Evolutionary conservation across 345 rosid genomes (phyloP), one percentile per base, ranked within the genome.

Genomic region (Eucalyptus curtisii): DNA sequence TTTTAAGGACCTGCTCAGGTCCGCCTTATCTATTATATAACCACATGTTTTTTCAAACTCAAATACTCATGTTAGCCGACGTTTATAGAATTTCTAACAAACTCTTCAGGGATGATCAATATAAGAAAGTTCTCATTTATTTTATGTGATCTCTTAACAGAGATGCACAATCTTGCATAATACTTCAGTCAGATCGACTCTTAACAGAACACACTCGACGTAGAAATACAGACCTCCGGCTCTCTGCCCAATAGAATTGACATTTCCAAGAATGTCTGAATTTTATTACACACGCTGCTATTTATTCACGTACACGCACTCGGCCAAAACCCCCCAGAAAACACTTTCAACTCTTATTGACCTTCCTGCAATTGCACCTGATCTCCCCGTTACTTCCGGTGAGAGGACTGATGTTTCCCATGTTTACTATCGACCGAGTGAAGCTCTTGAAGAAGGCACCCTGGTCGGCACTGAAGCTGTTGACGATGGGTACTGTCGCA

Each of bases 381-480:
- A 94, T 90, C 88, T 93, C 91, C 33, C 95, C 95, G 33, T 40
- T 87, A 66, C 86, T 89, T 50, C 95, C 95, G 1, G 49, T 49
- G 86, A 66, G 87, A 5, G 8, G 87, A 19, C 84, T 89, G 31
- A 87, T 90, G 66, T 91, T 92, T 82, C 95, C 93, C 95, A 94
- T 91, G 10, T 90, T 94, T 44, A 94, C 86, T 94, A 94, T 94
- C 24, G 94, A 91, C 89, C 55, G 88, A 71, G 76, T 88, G 87
- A 94, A 93, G 90, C 90, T 90, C 14, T 87, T 89, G n/a, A 93
- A 92, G 89, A 94, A 94, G 12, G 90, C 89, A 8, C 88, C 42
- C 53, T 91, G 92, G 90, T 61, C 90, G 30, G 86, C 33, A 4
- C 91, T 90, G 53, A 92, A 94, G 49, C 33, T 53, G 80, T 91